Base-by-base conservation (phyloP, 495 filamentous ascomycete species). In the Podospora pseudoanserina region DNA sequence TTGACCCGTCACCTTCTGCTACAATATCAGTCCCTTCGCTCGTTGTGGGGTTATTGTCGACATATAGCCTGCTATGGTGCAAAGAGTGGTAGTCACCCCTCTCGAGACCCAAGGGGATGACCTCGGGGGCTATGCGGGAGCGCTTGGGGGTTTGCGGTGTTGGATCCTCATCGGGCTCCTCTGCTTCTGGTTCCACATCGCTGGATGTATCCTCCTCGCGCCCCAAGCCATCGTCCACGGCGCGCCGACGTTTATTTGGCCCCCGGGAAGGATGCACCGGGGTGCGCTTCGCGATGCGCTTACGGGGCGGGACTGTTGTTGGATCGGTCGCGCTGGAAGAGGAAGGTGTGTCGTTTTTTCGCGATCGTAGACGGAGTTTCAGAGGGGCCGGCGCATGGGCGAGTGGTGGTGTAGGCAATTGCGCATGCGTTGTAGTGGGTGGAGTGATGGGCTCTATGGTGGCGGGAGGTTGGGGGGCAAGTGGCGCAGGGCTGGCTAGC, bases 81-180 rank as follows among this genome's bases (percentile, higher is more conserved):
- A 92, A 80, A 7, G 75, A 80, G 77, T 91, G 89, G 73, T 87
- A 93, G 68, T 92, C 89, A 1, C 81, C 77, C 16, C 83, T 83
- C 64, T 86, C 85, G 16, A 93, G 82, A 19, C 90, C 90, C 0
- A 91, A 82, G 0, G 90, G 90, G 2, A 93, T 74, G 5, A 87
- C 79, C 72, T 89, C 89, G 26, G 90, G 90, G 49, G 85, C 83
- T 60, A 90, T 82, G 63, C 89, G 85, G 60, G 80, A 80, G 67
- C 90, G 87, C 73, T 91, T 91, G 0, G 90, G 90, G 20, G 90
- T 93, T 28, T 85, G 85, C 49, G 87, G 86, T 66, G 80, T 73
- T 27, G 79, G 71, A 9, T 66, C 64, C 13, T 65, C 59, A 9
- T 73, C 69, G 2, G 20, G 18, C 18, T 58, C 34, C 28, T 44